Evolutionary conservation across 208 protist species (phyloP), one percentile per base, ranked within the genome.

Genomic region (Leishmania tropica): DNA sequence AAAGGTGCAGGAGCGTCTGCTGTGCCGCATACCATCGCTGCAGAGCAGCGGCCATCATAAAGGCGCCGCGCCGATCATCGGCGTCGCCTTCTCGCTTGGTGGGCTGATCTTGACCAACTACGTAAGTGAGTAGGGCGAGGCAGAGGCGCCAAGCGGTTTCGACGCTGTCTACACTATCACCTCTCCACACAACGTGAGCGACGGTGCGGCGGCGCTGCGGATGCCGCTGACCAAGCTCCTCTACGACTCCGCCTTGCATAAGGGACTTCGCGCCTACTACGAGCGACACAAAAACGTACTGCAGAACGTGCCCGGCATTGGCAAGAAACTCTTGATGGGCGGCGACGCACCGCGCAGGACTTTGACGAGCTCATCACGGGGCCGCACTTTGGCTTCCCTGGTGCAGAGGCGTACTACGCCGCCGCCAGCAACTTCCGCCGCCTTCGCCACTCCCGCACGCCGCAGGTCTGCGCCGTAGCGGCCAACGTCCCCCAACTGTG

Each of bases 91-190:
- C 76, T 92, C 90, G 8, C 75, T 95, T 24, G 93, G 93, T 37
- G 93, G 93, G 4, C 42, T 90, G 4, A 89, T 95, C 54, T 40
- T 95, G 62, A 85, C 88, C 10, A 90, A 94, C 58, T 96, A 93
- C 71, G 62, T 89, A 4, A 87, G 84, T 8, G 91, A 96, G 82
- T 79, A 95, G 51, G 92, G 90, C 8, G 56, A 73, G 74, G 73
- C 54, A 21, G n/a, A 78, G n/a, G 24, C 24, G 62, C 19, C 40
- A 13, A 79, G 70, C 31, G 80, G 83, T 17, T 72, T 94, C 24
- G 83, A 85, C 6, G 89, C 83, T 3, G 86, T 80, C n/a, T 85
- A 90, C 68, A 87, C 87, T 1, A 76, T 96, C 28, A 89, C 47
- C 48, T 78, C 90, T 5, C 90, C 93, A 6, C 88, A 91, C 83